Evolutionary conservation across 768 basidiomycete species (phyloP).

Genomic region (Termitomyces sp.): DNA sequence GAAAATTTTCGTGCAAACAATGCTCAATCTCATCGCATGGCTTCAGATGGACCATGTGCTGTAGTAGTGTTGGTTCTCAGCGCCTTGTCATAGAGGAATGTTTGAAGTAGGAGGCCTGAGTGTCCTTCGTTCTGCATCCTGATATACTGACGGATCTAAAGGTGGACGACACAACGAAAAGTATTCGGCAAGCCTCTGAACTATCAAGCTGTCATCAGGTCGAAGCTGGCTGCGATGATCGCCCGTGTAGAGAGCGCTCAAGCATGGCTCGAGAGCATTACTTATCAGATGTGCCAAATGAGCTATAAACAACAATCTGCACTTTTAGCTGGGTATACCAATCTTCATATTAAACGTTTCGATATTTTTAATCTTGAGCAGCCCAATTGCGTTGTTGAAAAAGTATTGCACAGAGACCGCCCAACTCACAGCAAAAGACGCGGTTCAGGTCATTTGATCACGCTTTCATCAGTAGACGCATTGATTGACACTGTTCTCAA

Average conservation of each 20-base stretch:
- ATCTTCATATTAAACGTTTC: background rate
- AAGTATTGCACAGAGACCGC: constrained; percentile 71
- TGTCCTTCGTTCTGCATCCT: background rate
- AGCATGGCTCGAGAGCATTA: constrained; percentile 83
- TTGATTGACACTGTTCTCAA: constrained; percentile 28
- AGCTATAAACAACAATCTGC: constrained; percentile 69
- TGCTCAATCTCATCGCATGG: background rate
- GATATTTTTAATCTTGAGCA: constrained; percentile 15
- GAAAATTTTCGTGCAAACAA: background rate
- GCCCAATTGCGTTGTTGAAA: constrained; percentile 78
- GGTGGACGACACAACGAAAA: constrained; percentile 75
- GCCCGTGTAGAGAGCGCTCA: constrained; percentile 76
- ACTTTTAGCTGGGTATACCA: constrained; percentile 63
- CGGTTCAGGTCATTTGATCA: constrained; percentile 33
- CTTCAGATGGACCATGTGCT: constrained; percentile 63
- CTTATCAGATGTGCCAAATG: constrained; percentile 88
- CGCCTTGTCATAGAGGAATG: constrained; percentile 71
- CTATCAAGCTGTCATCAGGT: constrained; percentile 69
- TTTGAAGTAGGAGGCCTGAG: constrained; percentile 43
- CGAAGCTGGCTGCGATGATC: constrained; percentile 79
- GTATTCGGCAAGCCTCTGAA: constrained; percentile 71
- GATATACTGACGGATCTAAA: constrained; percentile 15
- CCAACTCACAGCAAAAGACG: constrained; percentile 77
- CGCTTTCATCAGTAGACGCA: background rate
- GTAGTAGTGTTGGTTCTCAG: constrained; percentile 48